These are phyloP conservation scores for Magnusiomyces sp. DNA, from an alignment of 1,139 yeast species.

Conservation along the genomic window DNA sequence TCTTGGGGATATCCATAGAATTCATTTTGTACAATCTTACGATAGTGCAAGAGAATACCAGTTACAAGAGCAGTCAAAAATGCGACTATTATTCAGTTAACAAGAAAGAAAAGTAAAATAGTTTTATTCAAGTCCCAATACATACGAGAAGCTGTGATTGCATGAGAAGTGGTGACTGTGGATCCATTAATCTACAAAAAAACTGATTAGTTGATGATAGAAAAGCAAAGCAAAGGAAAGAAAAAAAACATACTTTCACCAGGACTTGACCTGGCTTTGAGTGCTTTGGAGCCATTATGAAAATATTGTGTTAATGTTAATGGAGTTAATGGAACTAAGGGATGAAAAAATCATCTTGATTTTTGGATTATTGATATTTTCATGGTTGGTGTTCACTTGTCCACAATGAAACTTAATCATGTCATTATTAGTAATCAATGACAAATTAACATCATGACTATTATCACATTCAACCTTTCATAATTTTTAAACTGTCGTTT, in stretches of 20 bases:
- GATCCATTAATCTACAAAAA: conserved; percentile 44
- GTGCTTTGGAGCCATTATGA: no score
- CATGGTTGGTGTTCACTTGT: no score
- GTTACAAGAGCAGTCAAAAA: conserved; percentile 65
- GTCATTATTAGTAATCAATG: no score
- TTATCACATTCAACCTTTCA: no score
- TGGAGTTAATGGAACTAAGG: no score
- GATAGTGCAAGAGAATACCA: conserved; percentile 67
- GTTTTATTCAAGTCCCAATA: background rate
- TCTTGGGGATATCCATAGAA: conserved; percentile 90
- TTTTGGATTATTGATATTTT: no score
- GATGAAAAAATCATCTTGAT: no score
- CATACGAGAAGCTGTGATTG: conserved; percentile 49
- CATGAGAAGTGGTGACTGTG: conserved; percentile 60
- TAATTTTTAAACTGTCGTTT: no score
- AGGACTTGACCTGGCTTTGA: conserved; percentile 15
- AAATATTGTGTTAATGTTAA: no score
- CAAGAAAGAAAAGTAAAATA: background rate
- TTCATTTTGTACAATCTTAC: conserved; percentile 81
- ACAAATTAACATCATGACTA: no score
- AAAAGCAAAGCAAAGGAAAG: background rate
- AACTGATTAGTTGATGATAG: no score
- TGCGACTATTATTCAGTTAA: conserved; percentile 36
- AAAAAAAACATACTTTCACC: conserved; percentile 7
- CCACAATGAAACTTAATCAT: no score